These are phyloP conservation scores for Pleurotus tuber-regium DNA, from an alignment of 768 basidiomycete species.

Conservation along the genomic window DNA sequence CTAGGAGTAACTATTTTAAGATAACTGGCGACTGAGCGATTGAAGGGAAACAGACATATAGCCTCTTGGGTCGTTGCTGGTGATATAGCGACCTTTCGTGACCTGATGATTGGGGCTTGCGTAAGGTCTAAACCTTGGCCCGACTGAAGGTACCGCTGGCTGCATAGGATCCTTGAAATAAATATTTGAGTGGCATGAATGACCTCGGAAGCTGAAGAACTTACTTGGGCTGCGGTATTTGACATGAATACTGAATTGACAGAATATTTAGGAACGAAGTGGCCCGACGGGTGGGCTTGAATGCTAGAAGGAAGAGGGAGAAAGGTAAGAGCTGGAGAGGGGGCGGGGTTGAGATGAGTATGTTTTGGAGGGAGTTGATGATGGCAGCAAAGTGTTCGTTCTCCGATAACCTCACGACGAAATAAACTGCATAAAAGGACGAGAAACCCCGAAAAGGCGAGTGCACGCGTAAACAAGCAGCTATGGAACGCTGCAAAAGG, in stretches of 20 bases:
- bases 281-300: slow-evolving; percentile 20
- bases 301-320: slow-evolving; percentile 17
- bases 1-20: slow-evolving; percentile 27
- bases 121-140: slow-evolving; percentile 61
- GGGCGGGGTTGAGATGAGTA: background rate
- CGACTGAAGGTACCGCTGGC: slow-evolving; percentile 33
- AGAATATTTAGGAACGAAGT: slow-evolving; percentile 28
- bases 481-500: slow-evolving; percentile 35
- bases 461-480: slow-evolving; percentile 45
- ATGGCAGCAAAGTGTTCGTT: slow-evolving; percentile 8
- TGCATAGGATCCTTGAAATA: slow-evolving; percentile 39
- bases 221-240: slow-evolving; percentile 18
- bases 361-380: slow-evolving; percentile 8
- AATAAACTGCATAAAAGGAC: slow-evolving; percentile 16
- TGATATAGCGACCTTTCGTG: slow-evolving; percentile 84
- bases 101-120: slow-evolving; percentile 78
- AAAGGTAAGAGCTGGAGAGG: background rate
- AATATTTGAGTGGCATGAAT: background rate
- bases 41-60: slow-evolving; percentile 64
- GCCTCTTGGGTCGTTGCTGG: slow-evolving; percentile 83
- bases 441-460: slow-evolving; percentile 35
- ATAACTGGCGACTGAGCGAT: slow-evolving; percentile 2
- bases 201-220: background rate
- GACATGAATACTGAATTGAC: slow-evolving; percentile 20
- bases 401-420: slow-evolving; percentile 9